phyloP scores from a whole-genome alignment of 2,329 filamentous ascomycete genomes.

The Aspergillus sp. region DNA sequence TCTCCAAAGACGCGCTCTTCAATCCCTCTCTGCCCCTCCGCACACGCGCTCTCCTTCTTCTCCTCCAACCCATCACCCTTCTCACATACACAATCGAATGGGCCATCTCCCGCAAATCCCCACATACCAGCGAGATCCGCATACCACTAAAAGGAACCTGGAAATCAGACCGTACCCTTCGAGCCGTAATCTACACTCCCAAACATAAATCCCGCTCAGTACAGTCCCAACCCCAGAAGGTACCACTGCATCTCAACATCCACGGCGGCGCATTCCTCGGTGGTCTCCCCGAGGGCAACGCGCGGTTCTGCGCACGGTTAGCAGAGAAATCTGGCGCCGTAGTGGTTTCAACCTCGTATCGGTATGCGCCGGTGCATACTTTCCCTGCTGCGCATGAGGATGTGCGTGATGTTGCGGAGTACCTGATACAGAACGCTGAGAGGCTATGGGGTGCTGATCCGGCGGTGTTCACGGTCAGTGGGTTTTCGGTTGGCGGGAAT shows the following conservation, averaged over 20 bases:
- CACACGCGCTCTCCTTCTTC: slow-evolving; percentile 46
- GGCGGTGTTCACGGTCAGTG: slow-evolving; percentile 44
- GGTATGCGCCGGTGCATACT: slow-evolving; percentile 40
- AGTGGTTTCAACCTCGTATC: slow-evolving; percentile 41
- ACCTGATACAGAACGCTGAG: slow-evolving; percentile 41
- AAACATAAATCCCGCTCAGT: neutral
- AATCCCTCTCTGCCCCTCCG: slow-evolving; percentile 36
- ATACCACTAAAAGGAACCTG: slow-evolving; percentile 7
- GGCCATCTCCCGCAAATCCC: slow-evolving; percentile 13
- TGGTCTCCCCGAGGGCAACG: slow-evolving; percentile 15
- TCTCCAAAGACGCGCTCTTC: slow-evolving; percentile 35
- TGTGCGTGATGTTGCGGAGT: slow-evolving; percentile 45
- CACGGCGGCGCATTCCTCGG: slow-evolving; percentile 16
- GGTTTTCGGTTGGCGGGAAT: slow-evolving; percentile 48
- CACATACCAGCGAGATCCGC: neutral
- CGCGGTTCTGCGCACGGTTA: slow-evolving; percentile 23
- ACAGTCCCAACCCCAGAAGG: neutral
- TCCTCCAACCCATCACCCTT: slow-evolving; percentile 44
- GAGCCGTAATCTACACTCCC: slow-evolving; percentile 10
- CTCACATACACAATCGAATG: slow-evolving; percentile 40
- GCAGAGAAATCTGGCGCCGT: slow-evolving; percentile 43
- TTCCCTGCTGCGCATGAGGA: slow-evolving; percentile 47
- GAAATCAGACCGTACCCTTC: slow-evolving; percentile 3
- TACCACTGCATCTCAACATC: slow-evolving; percentile 15
- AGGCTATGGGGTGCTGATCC: slow-evolving; percentile 25